Evolutionary conservation across 2,329 filamentous ascomycete genomes (phyloP).

Genomic region (Cordyceps javanica): DNA sequence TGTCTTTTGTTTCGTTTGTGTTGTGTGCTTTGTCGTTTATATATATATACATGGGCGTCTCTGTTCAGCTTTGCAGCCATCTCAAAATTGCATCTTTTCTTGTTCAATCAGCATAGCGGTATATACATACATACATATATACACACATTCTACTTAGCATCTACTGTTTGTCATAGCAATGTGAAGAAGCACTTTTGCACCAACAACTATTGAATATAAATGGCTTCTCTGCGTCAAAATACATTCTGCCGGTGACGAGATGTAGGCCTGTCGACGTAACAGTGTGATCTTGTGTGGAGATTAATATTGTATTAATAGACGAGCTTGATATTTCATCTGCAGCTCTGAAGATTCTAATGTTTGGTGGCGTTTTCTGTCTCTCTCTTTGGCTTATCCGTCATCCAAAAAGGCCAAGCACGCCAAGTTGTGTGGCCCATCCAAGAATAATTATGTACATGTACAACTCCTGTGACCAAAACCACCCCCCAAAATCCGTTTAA

Average conservation of each 20-base stretch:
- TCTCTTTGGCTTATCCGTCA: neutral
- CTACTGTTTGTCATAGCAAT: constrained; percentile 4
- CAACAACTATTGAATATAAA: no score
- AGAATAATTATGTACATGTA: neutral
- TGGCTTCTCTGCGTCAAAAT: no score
- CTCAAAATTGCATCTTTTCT: neutral
- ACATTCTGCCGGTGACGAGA: no score
- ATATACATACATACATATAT: neutral
- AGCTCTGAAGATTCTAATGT: neutral
- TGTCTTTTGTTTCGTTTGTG: neutral
- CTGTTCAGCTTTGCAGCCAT: neutral
- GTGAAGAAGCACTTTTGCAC: no score
- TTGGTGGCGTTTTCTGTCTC: no score
- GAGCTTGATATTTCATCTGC: neutral
- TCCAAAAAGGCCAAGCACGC: neutral
- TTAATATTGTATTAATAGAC: neutral
- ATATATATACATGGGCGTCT: no score
- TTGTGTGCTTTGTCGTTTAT: no score
- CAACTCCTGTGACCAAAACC: neutral
- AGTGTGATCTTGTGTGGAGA: no score
- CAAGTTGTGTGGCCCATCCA: no score
- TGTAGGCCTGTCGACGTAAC: no score
- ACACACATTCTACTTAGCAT: neutral
- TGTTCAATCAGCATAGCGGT: neutral
- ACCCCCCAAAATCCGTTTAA: neutral